A percentile compares a stretch with the other conserved stretches of the same genome.
Conservation (phyloP, 768 basidiomycete genomes). For the Mycena olivaceomarginata region DNA sequence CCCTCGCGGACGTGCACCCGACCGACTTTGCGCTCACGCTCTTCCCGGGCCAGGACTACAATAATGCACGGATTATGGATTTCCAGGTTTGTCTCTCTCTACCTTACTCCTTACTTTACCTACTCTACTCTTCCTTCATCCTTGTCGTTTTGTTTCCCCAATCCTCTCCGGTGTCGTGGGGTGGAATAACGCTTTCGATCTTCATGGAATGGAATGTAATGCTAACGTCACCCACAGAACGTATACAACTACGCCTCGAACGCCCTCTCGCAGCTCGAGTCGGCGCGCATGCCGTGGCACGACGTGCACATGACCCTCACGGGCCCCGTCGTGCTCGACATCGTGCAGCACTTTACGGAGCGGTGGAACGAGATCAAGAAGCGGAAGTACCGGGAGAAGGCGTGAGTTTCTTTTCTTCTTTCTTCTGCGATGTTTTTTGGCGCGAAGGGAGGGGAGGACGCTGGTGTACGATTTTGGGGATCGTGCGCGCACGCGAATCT, state of each 20-base stretch:
- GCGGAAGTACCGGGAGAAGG: slow-evolving; percentile 67
- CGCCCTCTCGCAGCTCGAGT: slow-evolving; percentile 79
- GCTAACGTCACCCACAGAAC: slow-evolving; percentile 52
- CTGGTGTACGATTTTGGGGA: no score
- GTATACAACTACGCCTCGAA: slow-evolving; percentile 88
- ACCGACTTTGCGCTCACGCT: slow-evolving; percentile 88
- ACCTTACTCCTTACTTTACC: no score
- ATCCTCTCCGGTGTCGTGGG: no score
- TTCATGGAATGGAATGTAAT: neutral
- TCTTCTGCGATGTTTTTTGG: no score
- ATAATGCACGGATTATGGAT: slow-evolving; percentile 91
- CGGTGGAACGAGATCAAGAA: slow-evolving; percentile 94
- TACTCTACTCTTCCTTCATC: no score
- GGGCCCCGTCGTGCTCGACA: slow-evolving; percentile 91
- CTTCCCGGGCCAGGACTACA: slow-evolving; percentile 96
- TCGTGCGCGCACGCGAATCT: no score
- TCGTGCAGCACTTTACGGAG: slow-evolving; percentile 95
- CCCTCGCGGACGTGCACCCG: slow-evolving; percentile 94
- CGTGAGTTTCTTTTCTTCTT: slow-evolving; percentile 11
- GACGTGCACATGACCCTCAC: slow-evolving; percentile 94
- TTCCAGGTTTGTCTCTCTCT: slow-evolving; percentile 67
- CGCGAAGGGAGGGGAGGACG: no score
- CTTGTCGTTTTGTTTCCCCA: no score
- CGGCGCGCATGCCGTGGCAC: slow-evolving; percentile 95
- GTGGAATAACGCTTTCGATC: no score